Conservation (phyloP, 192 early-diverging fungal species). For the Podila clonocystis region DNA sequence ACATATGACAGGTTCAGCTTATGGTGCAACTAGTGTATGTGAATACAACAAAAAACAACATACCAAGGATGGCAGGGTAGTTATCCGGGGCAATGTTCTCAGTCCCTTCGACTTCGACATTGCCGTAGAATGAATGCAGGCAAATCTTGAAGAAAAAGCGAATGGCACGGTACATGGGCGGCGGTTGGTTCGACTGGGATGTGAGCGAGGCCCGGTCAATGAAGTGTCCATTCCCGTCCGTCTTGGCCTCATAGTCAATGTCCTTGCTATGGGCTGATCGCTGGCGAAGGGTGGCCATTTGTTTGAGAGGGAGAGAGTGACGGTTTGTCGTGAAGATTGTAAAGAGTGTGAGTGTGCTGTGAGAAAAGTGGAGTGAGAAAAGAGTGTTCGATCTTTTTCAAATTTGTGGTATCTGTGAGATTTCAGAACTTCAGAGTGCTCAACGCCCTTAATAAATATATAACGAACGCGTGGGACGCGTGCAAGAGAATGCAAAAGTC, state of each 20-base stretch:
- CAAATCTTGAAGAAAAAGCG: constrained; percentile 54
- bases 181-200: constrained; percentile 8
- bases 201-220: neutral
- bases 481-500: too few relatives aligned
- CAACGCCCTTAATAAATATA: too few relatives aligned
- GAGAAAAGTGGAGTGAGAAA: neutral
- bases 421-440: too few relatives aligned
- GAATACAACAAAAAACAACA: too few relatives aligned
- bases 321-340: neutral
- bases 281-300: constrained; percentile 1
- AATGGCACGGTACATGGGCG: constrained; percentile 44
- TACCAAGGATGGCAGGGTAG: constrained; percentile 52
- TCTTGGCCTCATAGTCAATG: neutral
- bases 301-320: neutral
- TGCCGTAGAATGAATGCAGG: constrained; percentile 50
- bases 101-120: constrained; percentile 52
- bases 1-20: too few relatives aligned
- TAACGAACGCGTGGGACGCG: too few relatives aligned
- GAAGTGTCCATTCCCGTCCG: neutral
- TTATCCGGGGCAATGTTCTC: constrained; percentile 54
- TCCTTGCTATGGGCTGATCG: constrained; percentile 1
- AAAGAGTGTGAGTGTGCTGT: neutral
- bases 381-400: too few relatives aligned
- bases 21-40: too few relatives aligned
- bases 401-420: too few relatives aligned